Conservation (phyloP, 371 early-diverging fungal genomes). For the Conidiobolus incongruus region DNA sequence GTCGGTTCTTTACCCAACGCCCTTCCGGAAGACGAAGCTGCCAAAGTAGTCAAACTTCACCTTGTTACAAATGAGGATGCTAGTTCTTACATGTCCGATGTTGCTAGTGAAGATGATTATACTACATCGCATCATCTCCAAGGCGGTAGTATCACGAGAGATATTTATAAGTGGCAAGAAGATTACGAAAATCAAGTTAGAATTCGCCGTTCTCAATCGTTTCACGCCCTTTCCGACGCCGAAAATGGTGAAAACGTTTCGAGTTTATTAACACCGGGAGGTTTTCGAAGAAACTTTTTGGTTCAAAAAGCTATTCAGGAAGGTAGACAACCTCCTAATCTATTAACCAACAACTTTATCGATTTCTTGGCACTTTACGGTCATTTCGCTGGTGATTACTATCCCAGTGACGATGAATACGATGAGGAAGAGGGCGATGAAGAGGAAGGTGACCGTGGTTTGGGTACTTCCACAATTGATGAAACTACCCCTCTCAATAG, state of each 20-base stretch:
- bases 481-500: constrained; percentile 1
- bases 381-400: constrained; percentile 85
- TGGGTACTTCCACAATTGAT: constrained; percentile 9
- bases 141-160: constrained; percentile 61
- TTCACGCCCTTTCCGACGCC: constrained; percentile 16
- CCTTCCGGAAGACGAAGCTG: neutral
- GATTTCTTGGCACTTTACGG: constrained; percentile 86
- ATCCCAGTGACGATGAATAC: constrained; percentile 59
- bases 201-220: constrained; percentile 25
- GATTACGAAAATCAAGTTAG: constrained; percentile 31
- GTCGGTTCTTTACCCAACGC: neutral
- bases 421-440: constrained; percentile 23
- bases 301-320: constrained; percentile 37
- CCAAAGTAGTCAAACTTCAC: constrained; percentile 1
- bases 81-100: neutral
- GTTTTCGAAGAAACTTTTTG: constrained; percentile 70
- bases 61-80: neutral
- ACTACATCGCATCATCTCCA: constrained; percentile 15
- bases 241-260: neutral
- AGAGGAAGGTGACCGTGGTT: constrained; percentile 7
- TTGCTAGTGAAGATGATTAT: constrained; percentile 1
- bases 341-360: constrained; percentile 71
- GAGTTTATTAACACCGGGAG: constrained; percentile 40
- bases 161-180: constrained; percentile 83
- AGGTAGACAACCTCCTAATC: constrained; percentile 37